phyloP scores from a whole-genome alignment of 1,284 basidiomycete species.

The Schizophyllum amplum region DNA sequence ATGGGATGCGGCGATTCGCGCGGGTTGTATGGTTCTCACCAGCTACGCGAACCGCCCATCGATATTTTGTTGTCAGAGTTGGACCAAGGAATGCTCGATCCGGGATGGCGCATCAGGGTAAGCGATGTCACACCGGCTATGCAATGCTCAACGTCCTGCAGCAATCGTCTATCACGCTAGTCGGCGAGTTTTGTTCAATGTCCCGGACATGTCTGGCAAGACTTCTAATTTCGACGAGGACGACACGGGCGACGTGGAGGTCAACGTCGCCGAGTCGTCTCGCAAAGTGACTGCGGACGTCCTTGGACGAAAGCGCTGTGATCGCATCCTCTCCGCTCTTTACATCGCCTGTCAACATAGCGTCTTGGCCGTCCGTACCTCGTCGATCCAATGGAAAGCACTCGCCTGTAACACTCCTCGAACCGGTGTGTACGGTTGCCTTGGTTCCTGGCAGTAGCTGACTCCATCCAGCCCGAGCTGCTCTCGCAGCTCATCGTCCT shows the following conservation, averaged over 20 bases:
- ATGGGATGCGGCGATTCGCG: slow-evolving; percentile 94
- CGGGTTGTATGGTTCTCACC: slow-evolving; percentile 97
- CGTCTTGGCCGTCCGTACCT: slow-evolving; percentile 83
- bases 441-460: slow-evolving; percentile 4
- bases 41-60: slow-evolving; percentile 93
- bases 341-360: slow-evolving; percentile 95
- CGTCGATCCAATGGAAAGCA: slow-evolving; percentile 96
- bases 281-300: slow-evolving; percentile 82
- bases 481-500: slow-evolving; percentile 69
- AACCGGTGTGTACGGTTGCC: slow-evolving; percentile 45
- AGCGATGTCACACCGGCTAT: slow-evolving; percentile 18
- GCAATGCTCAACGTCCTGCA: slow-evolving; percentile 21
- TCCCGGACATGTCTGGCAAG: slow-evolving; percentile 96
- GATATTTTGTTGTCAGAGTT: slow-evolving; percentile 93
- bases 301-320: slow-evolving; percentile 83
- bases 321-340: slow-evolving; percentile 85
- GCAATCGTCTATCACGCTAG: slow-evolving; percentile 93
- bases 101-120: slow-evolving; percentile 92
- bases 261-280: slow-evolving; percentile 66
- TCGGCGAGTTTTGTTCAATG: slow-evolving; percentile 96
- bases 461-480: slow-evolving; percentile 62
- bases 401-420: slow-evolving; percentile 87
- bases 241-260: slow-evolving; percentile 54
- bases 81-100: slow-evolving; percentile 92
- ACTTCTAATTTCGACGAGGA: slow-evolving; percentile 73